These are phyloP conservation scores for Pythium pectinolyticum DNA, from an alignment of 352 stramenopile species.

Conservation along the genomic window DNA sequence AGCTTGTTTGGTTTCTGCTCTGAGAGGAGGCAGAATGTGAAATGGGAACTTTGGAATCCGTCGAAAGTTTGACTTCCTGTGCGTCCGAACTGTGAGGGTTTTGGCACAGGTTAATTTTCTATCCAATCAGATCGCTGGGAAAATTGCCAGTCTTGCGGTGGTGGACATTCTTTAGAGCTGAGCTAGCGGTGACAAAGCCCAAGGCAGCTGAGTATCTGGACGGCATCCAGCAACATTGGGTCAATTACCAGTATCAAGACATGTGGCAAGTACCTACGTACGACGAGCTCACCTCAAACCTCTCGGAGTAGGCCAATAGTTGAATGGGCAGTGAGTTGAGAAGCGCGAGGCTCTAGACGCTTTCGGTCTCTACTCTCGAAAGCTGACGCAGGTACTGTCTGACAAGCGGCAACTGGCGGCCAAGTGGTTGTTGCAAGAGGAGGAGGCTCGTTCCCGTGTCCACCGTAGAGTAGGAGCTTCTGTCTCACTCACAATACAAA, in stretches of 20 bases:
- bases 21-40: no score
- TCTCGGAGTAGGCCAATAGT: constrained; percentile 28
- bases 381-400: background rate
- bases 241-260: constrained; percentile 22
- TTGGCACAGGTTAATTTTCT: no score
- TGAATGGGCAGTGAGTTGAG: constrained; percentile 24
- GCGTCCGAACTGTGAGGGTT: no score
- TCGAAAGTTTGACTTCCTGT: no score
- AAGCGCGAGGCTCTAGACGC: constrained; percentile 22
- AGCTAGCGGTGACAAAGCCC: background rate
- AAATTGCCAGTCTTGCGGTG: no score
- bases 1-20: no score
- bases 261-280: constrained; percentile 17
- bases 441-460: no score
- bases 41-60: no score
- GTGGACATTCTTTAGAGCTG: background rate
- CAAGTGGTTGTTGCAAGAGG: no score
- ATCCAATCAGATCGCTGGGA: no score
- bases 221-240: constrained; percentile 13
- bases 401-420: background rate
- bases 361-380: constrained; percentile 12
- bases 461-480: no score
- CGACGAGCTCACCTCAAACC: constrained; percentile 26
- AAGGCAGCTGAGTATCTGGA: constrained; percentile 11
- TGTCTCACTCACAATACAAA: no score